Base-by-base conservation (phyloP, 129 eudicot genomes). In the Pseudognaphalium luteoalbum region DNA sequence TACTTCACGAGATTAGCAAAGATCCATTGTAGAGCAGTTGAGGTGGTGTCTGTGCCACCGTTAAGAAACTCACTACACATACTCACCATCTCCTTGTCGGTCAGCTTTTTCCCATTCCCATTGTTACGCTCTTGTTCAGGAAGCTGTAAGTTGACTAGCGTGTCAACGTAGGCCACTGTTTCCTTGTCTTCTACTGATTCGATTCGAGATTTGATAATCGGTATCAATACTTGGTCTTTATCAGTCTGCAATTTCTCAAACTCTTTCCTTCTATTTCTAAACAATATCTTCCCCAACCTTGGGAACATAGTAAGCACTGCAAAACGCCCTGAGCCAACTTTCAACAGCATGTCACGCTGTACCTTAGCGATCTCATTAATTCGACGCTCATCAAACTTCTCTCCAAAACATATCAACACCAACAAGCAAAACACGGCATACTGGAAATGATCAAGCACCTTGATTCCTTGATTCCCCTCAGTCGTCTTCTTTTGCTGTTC, bases 341-440 rank as follows among this genome's bases (percentile, higher is more conserved):
- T 73, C 83, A 10, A 22, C 37, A 59, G 5, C 51, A 77, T 5
- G 9, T 67, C 44, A 14, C 70, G 63, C 44, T 77, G 79, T 9
- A 75, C 71, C 15, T 8, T 14, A n/a, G 56, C 75, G 4, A 84
- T 80, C 15, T 79, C 71, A 16, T 37, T 71, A 9, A 84, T 76
- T 16, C 17, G 57, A n/a, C 14, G 0, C 1, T 84, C 87, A 25
- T 76, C 81, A 4, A 83, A n/a, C 21, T 64, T 79, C 11, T 62
- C 72, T 5, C 87, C 81, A 19, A 83, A 83, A 12, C 87, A 79
- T 81, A 83, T 79, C 44, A 51, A 19, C 22, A 65, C 57, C 29
- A 83, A 17, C 47, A 78, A 16, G 4, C 78, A 17, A 30, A 79
- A 79, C 74, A 83, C 10, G 50, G 83, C 66, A 22, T 71, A 58